These are phyloP conservation scores for Trematosphaeria pertusa DNA, from an alignment of 2,329 filamentous ascomycete species.

Conservation along the genomic window DNA sequence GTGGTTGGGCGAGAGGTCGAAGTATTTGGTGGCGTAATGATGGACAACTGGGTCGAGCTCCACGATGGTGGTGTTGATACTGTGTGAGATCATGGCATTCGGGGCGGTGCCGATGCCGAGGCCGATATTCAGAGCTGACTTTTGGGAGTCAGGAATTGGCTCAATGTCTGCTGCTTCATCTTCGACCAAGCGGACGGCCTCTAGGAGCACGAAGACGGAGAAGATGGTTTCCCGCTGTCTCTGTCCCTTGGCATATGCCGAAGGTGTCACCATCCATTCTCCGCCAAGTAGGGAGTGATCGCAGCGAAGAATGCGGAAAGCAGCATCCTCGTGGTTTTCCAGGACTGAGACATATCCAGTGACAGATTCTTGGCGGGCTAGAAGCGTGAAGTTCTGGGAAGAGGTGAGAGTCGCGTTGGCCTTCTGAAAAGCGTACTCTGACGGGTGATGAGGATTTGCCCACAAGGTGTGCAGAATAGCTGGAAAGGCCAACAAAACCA, in stretches of 20 bases:
- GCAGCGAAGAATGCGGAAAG: constrained; percentile 85
- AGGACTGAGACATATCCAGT: constrained; percentile 94
- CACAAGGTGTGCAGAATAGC: constrained; percentile 74
- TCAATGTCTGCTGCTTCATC: constrained; percentile 43
- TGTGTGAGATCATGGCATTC: constrained; percentile 83
- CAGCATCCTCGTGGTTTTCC: constrained; percentile 69
- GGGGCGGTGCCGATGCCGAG: constrained; percentile 93
- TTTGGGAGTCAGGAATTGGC: constrained; percentile 66
- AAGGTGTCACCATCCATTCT: constrained; percentile 74
- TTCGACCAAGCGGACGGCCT: constrained; percentile 84
- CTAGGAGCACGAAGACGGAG: constrained; percentile 93
- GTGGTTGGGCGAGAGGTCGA: constrained; percentile 78
- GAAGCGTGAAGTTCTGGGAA: constrained; percentile 71
- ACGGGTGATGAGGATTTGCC: constrained; percentile 76
- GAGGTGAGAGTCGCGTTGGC: constrained; percentile 70
- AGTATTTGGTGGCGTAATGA: constrained; percentile 82
- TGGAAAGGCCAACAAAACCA: constrained; percentile 72
- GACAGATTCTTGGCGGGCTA: constrained; percentile 83
- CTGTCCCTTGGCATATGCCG: constrained; percentile 49
- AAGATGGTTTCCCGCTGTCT: constrained; percentile 85
- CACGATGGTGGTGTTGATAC: constrained; percentile 90
- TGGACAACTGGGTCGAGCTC: constrained; percentile 93
- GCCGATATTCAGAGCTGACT: constrained; percentile 85
- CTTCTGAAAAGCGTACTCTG: constrained; percentile 63
- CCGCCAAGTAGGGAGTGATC: constrained; percentile 94